These are phyloP conservation scores for Halenospora varia DNA, from an alignment of 495 filamentous ascomycete species.

Conservation along the genomic window DNA sequence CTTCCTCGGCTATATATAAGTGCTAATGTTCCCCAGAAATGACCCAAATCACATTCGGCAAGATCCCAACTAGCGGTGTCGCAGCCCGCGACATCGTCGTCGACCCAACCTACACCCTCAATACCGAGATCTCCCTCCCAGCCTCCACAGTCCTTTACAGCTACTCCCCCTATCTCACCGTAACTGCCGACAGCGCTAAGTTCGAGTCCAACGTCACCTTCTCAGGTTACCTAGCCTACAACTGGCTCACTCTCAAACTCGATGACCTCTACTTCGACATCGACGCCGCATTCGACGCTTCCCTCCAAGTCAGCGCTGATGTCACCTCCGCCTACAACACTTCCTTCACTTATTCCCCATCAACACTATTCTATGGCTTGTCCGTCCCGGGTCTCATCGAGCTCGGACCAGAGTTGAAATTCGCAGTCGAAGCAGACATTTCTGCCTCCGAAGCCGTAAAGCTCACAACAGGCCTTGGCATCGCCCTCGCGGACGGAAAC, in stretches of 20 bases:
- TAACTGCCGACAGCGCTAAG: constrained; percentile 20
- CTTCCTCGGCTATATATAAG: neutral
- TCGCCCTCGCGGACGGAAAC: constrained; percentile 25
- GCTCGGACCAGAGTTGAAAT: constrained; percentile 25
- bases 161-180: constrained; percentile 20
- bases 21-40: constrained; percentile 13
- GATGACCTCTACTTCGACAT: constrained; percentile 30
- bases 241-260: constrained; percentile 20
- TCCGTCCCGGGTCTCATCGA: constrained; percentile 25
- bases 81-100: constrained; percentile 21
- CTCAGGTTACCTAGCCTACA: constrained; percentile 29
- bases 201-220: constrained; percentile 26
- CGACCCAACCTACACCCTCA: constrained; percentile 25
- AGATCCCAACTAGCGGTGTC: constrained; percentile 12
- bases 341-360: constrained; percentile 25
- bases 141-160: constrained; percentile 21
- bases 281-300: constrained; percentile 25
- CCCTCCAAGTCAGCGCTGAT: constrained; percentile 23
- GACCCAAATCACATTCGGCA: constrained; percentile 22
- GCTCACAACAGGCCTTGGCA: constrained; percentile 20
- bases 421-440: constrained; percentile 26
- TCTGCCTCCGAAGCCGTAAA: constrained; percentile 20
- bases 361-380: constrained; percentile 20
- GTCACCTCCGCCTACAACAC: constrained; percentile 20
- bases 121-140: constrained; percentile 25